A percentile compares a stretch with the other conserved stretches of the same genome.
Evolutionary conservation across 805 yeast species (phyloP).

Genomic region (Wickerhamomyces subpelliculosus): DNA sequence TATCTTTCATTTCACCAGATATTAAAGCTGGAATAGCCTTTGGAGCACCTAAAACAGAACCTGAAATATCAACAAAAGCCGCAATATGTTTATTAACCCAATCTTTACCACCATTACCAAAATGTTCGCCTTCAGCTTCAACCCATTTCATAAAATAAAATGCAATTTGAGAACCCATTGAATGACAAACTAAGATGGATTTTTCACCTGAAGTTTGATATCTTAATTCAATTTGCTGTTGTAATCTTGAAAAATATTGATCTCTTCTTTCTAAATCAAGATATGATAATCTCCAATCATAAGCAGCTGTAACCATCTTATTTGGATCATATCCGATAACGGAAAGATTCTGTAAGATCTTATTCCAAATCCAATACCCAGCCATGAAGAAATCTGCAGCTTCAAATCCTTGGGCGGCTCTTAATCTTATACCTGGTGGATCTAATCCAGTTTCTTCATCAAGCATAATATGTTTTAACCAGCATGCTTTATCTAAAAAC

Average conservation of each 20-base stretch:
- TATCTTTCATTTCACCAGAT: constrained; percentile 98
- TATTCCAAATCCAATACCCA: constrained; percentile 99
- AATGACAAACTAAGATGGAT: constrained; percentile 78
- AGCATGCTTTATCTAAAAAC: constrained; percentile 86
- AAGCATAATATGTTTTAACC: constrained; percentile 87
- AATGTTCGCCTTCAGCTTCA: constrained; percentile 73
- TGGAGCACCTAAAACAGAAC: constrained; percentile 90
- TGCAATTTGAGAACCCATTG: constrained; percentile 92
- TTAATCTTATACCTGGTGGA: constrained; percentile 70
- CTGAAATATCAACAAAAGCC: constrained; percentile 81
- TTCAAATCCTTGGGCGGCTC: constrained; percentile 95
- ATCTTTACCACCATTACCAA: constrained; percentile 83
- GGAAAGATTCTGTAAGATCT: constrained; percentile 87
- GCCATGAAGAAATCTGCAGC: constrained; percentile 95
- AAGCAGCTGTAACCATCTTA: constrained; percentile 84
- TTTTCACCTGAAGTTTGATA: constrained; percentile 51
- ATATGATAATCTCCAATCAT: constrained; percentile 94
- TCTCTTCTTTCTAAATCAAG: constrained; percentile 85
- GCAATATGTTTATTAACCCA: constrained; percentile 89
- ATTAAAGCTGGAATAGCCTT: constrained; percentile 85
- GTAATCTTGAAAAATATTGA: constrained; percentile 72
- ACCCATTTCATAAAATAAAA: constrained; percentile 94
- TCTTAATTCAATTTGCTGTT: constrained; percentile 62
- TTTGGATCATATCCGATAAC: constrained; percentile 92
- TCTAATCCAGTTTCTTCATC: constrained; percentile 91